Base-by-base conservation (phyloP, 805 yeast species). In the Millerago galiae region DNA sequence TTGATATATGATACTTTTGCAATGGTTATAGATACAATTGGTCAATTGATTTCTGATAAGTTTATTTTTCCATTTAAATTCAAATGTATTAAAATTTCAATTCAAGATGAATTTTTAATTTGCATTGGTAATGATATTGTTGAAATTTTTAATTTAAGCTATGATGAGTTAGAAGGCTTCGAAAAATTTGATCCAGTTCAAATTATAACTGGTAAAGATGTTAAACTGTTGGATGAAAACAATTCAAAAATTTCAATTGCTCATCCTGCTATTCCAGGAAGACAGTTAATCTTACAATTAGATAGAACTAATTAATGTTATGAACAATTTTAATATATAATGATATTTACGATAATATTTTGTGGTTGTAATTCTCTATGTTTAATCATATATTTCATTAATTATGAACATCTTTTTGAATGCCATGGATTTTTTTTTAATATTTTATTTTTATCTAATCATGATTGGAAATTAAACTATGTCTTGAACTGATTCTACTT, bases 1-100 rank as follows among this genome's bases (percentile, higher is more conserved):
- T 58, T 84, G 36, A 82, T 84, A 30, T 87, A 84, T 63, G 83
- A 75, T 43, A 79, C 79, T 41, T 79, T 82, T 52, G 88, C 86
- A 4, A 65, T 86, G 2, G 79, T 79, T 44, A 72, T 81, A 44
- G 79, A 82, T 55, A 71, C 74, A 37, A 66, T 70, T 33, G 85
- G 85, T 3, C 70, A 71, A 47, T 64, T 79, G 31, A 70, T 75
- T 8, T 54, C 62, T 31, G 63, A 61, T 34, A 51, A 54, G 9
- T 69, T 65, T 47, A 62, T 69, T 6, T 50, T 70, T 37, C 70
- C 70, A 7, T 58, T 71, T 44, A 70, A 68, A 43, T 70, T 69
- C 45, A 62, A 58, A 43, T 69, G 74, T 43, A 50, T 61, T 1
- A 59, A 58, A 2, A 72, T 69, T 6, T 63, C 70, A 3, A 59